phyloP scores from a whole-genome alignment of 306 rosid species.

The Trifolium subterraneum region DNA sequence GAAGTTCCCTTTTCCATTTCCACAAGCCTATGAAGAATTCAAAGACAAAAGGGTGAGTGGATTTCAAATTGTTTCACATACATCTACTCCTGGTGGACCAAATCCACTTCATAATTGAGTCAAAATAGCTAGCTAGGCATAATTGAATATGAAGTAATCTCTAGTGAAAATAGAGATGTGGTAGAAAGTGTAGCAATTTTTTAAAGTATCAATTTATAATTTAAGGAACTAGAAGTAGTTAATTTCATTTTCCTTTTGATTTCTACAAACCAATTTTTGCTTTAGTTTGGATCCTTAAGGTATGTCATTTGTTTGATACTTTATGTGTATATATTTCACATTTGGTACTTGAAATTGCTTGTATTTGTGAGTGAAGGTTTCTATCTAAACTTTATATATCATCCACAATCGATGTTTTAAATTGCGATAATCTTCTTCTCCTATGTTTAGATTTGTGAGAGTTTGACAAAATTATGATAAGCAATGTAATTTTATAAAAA shows the following conservation, averaged over 20 bases:
- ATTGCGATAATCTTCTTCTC: neutral
- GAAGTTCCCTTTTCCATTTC: constrained; percentile 38
- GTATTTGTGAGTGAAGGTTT: neutral
- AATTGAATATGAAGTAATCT: constrained; percentile 1
- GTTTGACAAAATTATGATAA: too few species aligned
- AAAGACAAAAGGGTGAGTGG: constrained; percentile 39
- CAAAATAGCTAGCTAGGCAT: constrained; percentile 12
- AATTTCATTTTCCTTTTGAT: constrained; percentile 9
- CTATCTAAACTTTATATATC: too few species aligned
- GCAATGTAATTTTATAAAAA: too few species aligned
- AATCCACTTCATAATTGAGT: constrained; percentile 66
- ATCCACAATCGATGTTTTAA: neutral
- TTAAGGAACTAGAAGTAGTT: constrained; percentile 16
- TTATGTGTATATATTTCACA: neutral
- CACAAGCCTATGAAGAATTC: constrained; percentile 35
- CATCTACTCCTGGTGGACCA: constrained; percentile 70
- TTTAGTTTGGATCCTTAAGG: constrained; percentile 23
- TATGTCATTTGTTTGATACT: neutral
- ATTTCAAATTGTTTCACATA: constrained; percentile 51
- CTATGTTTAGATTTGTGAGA: too few species aligned
- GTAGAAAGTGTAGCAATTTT: neutral
- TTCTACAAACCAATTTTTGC: constrained; percentile 16
- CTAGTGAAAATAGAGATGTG: constrained; percentile 39
- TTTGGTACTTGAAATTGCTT: neutral
- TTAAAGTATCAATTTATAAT: neutral